These are phyloP conservation scores for Astragalus membranaceus DNA, from an alignment of 306 rosid species.

Conservation along the genomic window DNA sequence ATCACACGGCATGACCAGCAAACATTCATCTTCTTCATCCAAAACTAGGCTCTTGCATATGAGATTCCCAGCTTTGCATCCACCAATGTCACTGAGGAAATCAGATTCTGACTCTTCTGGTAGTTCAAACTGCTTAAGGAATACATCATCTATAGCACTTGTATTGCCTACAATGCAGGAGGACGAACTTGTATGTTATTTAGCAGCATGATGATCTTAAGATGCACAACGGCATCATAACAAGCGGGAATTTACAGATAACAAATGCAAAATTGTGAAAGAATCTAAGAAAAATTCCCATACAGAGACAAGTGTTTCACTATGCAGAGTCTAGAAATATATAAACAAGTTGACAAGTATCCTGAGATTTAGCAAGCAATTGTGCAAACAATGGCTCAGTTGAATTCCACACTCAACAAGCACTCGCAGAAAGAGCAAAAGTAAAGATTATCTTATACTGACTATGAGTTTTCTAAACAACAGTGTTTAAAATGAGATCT, in stretches of 20 bases:
- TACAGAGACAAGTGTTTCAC: background rate
- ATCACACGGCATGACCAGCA: slow-evolving; percentile 48
- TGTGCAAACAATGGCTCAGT: background rate
- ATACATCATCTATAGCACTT: slow-evolving; percentile 9
- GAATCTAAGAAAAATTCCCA: background rate
- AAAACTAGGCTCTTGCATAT: slow-evolving; percentile 35
- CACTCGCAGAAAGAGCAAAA: background rate
- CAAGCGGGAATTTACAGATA: background rate
- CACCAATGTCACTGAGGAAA: slow-evolving; percentile 9
- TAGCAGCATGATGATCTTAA: background rate
- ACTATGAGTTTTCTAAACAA: background rate
- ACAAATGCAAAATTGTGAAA: background rate
- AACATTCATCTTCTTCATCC: slow-evolving; percentile 22
- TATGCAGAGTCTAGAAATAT: background rate
- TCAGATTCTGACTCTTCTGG: slow-evolving; percentile 26
- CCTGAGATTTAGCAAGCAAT: background rate
- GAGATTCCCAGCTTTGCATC: slow-evolving; percentile 63
- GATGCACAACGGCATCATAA: background rate
- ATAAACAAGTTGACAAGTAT: background rate
- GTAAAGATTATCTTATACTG: background rate
- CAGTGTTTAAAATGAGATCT: background rate
- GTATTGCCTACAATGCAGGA: slow-evolving; percentile 25
- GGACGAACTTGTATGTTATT: background rate
- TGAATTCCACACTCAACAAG: background rate
- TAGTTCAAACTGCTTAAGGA: slow-evolving; percentile 8